Conservation (phyloP, 768 basidiomycete genomes). For the Termitomyces sp. region DNA sequence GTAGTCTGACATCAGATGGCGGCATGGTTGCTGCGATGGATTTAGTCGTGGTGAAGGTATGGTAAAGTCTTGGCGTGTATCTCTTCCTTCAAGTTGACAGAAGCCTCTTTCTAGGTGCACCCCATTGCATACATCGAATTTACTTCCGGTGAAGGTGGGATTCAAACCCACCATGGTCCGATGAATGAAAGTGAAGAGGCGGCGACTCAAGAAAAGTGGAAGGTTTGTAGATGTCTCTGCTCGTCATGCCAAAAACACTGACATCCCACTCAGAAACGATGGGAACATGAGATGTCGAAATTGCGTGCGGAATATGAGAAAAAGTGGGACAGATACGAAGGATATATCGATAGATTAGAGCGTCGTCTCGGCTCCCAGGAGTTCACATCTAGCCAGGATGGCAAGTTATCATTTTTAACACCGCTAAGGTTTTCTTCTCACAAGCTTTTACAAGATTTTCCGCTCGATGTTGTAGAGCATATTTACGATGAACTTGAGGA, state of each 20-base stretch:
- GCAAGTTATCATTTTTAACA: conserved; percentile 19
- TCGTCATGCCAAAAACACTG: background rate
- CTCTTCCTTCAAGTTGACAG: background rate
- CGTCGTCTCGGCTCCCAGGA: conserved; percentile 42
- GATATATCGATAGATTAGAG: conserved; percentile 64
- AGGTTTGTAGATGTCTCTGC: conserved; percentile 35
- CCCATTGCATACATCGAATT: conserved; percentile 81
- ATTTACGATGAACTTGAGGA: conserved; percentile 66
- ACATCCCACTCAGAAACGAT: conserved; percentile 39
- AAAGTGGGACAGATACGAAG: conserved; percentile 44
- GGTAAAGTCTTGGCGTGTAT: background rate
- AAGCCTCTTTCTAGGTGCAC: conserved; percentile 40
- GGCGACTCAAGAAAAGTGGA: conserved; percentile 58
- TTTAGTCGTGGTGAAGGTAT: conserved; percentile 64
- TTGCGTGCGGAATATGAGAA: conserved; percentile 54
- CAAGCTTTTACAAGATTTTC: conserved; percentile 22
- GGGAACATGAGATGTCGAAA: conserved; percentile 52
- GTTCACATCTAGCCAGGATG: conserved; percentile 34
- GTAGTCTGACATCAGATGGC: conserved; percentile 77
- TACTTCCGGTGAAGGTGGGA: conserved; percentile 40
- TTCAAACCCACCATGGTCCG: conserved; percentile 51
- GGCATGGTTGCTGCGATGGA: conserved; percentile 74
- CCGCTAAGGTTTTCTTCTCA: background rate
- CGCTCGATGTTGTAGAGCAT: conserved; percentile 45
- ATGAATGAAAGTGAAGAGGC: conserved; percentile 67